Evolutionary conservation across 2,329 filamentous ascomycete genomes (phyloP).

Genomic region (Beauveria sp.): DNA sequence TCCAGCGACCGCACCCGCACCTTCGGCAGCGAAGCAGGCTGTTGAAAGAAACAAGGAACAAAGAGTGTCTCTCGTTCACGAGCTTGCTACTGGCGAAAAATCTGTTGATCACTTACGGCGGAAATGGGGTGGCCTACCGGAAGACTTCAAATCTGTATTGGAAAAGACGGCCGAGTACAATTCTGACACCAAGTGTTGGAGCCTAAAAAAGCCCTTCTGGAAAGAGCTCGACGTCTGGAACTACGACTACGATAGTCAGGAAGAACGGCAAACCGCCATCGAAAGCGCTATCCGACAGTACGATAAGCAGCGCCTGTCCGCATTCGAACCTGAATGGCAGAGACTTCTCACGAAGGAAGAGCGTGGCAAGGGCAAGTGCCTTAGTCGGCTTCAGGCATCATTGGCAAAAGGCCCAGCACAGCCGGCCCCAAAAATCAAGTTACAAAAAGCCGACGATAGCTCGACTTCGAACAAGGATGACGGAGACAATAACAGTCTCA

Average conservation of each 20-base stretch:
- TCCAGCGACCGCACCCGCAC: conserved; percentile 41
- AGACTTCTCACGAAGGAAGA: conserved; percentile 50
- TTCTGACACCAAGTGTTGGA: conserved; percentile 41
- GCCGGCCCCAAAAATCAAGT: conserved; percentile 41
- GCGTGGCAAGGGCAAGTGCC: conserved; percentile 48
- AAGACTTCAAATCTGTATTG: conserved; percentile 47
- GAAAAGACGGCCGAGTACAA: conserved; percentile 52
- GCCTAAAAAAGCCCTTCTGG: conserved; percentile 49
- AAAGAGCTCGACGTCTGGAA: conserved; percentile 59
- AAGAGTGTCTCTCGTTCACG: conserved; percentile 49
- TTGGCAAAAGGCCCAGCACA: conserved; percentile 45
- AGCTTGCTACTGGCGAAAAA: conserved; percentile 48
- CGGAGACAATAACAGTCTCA: conserved; percentile 19
- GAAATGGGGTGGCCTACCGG: conserved; percentile 42
- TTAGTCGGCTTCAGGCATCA: conserved; percentile 54
- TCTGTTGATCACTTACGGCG: conserved; percentile 39
- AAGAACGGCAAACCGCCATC: conserved; percentile 51
- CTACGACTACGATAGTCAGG: conserved; percentile 46
- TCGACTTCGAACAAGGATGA: conserved; percentile 33
- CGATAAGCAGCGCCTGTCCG: conserved; percentile 49
- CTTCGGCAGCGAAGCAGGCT: conserved; percentile 43
- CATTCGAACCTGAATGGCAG: conserved; percentile 53
- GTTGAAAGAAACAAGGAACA: conserved; percentile 47
- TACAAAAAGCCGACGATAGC: conserved; percentile 42
- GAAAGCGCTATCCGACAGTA: conserved; percentile 53